These are phyloP conservation scores for Wallacemonas rigidus DNA, from an alignment of 208 protist species.

Conservation along the genomic window DNA sequence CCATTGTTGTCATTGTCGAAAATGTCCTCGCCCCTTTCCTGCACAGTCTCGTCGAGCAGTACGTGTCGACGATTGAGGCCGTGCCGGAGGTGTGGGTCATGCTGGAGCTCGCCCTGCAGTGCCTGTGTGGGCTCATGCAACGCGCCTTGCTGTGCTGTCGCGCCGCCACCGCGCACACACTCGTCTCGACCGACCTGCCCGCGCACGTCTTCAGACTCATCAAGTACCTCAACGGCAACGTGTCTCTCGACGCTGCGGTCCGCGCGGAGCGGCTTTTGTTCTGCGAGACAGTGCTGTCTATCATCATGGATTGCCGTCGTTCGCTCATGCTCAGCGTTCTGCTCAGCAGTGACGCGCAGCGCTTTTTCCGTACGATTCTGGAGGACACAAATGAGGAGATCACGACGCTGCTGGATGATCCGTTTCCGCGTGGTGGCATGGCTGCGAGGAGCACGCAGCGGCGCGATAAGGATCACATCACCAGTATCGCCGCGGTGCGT, in stretches of 20 bases:
- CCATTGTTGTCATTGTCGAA: constrained; percentile 67
- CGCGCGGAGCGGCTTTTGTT: constrained; percentile 72
- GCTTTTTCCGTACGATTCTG: constrained; percentile 73
- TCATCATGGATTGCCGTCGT: constrained; percentile 51
- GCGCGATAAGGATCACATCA: constrained; percentile 85
- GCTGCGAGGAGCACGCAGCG: constrained; percentile 52
- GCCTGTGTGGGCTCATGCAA: constrained; percentile 71
- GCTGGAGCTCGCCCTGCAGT: constrained; percentile 76
- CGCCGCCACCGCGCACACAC: constrained; percentile 47
- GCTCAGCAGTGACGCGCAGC: constrained; percentile 47
- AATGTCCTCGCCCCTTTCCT: constrained; percentile 76
- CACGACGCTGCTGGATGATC: constrained; percentile 71
- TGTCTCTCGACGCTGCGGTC: constrained; percentile 55
- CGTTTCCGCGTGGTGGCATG: constrained; percentile 60
- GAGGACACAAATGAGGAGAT: constrained; percentile 53
- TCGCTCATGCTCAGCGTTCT: constrained; percentile 55
- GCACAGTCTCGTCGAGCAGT: constrained; percentile 60
- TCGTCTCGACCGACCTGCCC: constrained; percentile 60
- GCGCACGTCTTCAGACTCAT: constrained; percentile 65
- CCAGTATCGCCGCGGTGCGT: constrained; percentile 75
- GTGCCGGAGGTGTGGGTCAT: constrained; percentile 75
- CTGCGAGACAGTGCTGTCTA: constrained; percentile 68
- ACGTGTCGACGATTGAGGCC: constrained; percentile 35
- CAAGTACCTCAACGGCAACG: constrained; percentile 57
- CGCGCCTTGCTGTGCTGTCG: constrained; percentile 78